A percentile compares a stretch with the other conserved stretches of the same genome.
Evolutionary conservation across 140 eudicot species (phyloP).

Genomic region (Stevia rebaudiana): DNA sequence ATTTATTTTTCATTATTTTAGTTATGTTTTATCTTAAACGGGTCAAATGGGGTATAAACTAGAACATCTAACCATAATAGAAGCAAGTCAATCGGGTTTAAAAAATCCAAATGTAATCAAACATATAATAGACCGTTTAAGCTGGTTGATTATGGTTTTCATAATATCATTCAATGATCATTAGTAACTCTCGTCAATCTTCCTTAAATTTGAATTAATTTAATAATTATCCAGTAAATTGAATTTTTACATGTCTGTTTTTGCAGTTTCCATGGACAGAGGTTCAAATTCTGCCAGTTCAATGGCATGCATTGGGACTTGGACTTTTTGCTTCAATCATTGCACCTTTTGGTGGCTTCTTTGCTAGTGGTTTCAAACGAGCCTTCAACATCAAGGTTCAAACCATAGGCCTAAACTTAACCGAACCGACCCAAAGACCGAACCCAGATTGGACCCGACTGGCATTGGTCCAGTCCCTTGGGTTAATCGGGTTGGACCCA

Average conservation of each 20-base stretch:
- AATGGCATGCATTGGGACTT: constrained; percentile 91
- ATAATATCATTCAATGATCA: background rate
- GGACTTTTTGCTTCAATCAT: constrained; percentile 96
- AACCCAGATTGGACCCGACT: too few relatives aligned
- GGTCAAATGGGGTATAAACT: background rate
- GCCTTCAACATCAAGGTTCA: constrained; percentile 93
- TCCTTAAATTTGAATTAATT: background rate
- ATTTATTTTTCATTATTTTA: constrained; percentile 6
- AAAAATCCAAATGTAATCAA: background rate
- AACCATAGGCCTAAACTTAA: too few relatives aligned
- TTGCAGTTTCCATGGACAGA: constrained; percentile 87
- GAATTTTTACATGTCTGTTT: constrained; percentile 11
- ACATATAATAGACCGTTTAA: background rate
- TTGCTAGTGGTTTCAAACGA: constrained; percentile 95
- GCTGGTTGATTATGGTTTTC: background rate
- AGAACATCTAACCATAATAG: background rate
- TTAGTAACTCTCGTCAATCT: background rate
- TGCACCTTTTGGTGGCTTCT: constrained; percentile 99
- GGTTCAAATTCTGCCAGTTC: constrained; percentile 73
- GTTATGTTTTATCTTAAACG: background rate
- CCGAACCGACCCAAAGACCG: too few relatives aligned
- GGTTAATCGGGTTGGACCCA: too few relatives aligned
- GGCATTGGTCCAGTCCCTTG: too few relatives aligned
- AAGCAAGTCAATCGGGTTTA: background rate
- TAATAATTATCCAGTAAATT: background rate